Percentiles rank a stretch among this genome's conserved stretches.
Conservation (phyloP, 768 basidiomycete genomes). For the Clitopilus hobsonii region DNA sequence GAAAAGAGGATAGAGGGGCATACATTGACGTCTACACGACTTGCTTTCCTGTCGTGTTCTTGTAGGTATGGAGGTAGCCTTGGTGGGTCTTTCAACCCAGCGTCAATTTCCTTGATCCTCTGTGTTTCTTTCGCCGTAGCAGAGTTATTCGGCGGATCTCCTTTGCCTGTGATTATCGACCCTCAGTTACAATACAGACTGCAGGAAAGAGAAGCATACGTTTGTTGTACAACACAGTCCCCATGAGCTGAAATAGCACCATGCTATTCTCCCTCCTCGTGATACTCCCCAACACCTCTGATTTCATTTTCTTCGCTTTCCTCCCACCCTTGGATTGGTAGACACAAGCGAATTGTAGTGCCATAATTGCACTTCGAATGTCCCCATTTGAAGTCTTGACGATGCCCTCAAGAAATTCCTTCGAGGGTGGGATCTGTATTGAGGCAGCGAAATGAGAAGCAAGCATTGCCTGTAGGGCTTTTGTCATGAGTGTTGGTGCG, state of each 20-base stretch:
- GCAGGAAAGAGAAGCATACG: conserved; percentile 44
- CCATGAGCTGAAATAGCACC: conserved; percentile 86
- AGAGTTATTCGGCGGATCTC: conserved; percentile 56
- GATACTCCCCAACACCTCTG: conserved; percentile 60
- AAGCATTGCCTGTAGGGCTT: conserved; percentile 65
- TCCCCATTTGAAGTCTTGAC: conserved; percentile 85
- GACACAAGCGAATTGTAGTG: conserved; percentile 79
- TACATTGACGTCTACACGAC: conserved; percentile 57
- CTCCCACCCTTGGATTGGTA: conserved; percentile 29
- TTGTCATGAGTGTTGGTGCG: conserved; percentile 78
- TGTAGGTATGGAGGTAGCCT: conserved; percentile 55
- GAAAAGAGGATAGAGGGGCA: background rate
- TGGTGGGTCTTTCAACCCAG: conserved; percentile 46
- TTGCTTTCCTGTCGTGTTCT: conserved; percentile 58
- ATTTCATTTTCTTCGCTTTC: conserved; percentile 27
- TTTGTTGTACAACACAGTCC: conserved; percentile 94
- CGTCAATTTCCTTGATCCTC: conserved; percentile 55
- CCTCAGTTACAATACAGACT: conserved; percentile 1
- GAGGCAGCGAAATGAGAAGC: conserved; percentile 38
- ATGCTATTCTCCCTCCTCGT: conserved; percentile 84
- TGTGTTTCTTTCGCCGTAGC: conserved; percentile 60
- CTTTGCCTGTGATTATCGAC: conserved; percentile 51
- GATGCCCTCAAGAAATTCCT: conserved; percentile 69
- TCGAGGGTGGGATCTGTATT: conserved; percentile 38
- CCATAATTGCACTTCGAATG: conserved; percentile 90